Conservation (phyloP, 805 yeast species). For the Danielia oregonensis region DNA sequence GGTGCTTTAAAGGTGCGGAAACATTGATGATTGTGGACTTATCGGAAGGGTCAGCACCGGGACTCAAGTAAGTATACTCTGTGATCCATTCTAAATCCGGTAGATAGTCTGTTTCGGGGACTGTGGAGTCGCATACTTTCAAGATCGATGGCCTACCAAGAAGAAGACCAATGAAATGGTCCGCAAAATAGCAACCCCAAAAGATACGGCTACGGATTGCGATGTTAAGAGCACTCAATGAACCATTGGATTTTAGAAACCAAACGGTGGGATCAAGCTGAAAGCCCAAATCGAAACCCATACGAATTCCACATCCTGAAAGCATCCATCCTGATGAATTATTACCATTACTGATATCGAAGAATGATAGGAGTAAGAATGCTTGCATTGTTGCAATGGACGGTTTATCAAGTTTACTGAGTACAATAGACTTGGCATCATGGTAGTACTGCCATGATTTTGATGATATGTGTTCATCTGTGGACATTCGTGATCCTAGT, state of each 20-base stretch:
- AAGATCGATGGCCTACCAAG: conserved; percentile 3
- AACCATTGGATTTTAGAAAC: background rate
- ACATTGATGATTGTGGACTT: conserved; percentile 1
- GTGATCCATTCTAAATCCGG: conserved; percentile 3
- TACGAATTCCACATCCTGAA: conserved; percentile 2
- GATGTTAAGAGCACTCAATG: background rate
- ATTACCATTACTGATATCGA: conserved; percentile 3
- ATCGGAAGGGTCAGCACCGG: conserved; percentile 3
- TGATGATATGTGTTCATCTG: background rate
- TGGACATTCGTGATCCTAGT: conserved; percentile 3
- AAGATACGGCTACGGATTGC: conserved; percentile 1
- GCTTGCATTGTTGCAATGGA: conserved; percentile 3
- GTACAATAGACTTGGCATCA: conserved; percentile 1
- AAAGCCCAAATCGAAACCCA: conserved; percentile 5
- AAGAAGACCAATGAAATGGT: conserved; percentile 4
- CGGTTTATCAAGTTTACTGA: background rate
- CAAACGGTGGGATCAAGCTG: conserved; percentile 4
- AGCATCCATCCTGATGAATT: conserved; percentile 6
- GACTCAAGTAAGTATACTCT: conserved; percentile 2
- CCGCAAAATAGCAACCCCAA: conserved; percentile 6
- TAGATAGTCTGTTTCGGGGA: conserved; percentile 2
- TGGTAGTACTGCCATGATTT: background rate
- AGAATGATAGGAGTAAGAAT: conserved; percentile 1
- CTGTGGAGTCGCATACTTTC: background rate
- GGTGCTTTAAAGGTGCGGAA: conserved; percentile 1